phyloP scores from a whole-genome alignment of 768 basidiomycete genomes.

The Russula virescens region DNA sequence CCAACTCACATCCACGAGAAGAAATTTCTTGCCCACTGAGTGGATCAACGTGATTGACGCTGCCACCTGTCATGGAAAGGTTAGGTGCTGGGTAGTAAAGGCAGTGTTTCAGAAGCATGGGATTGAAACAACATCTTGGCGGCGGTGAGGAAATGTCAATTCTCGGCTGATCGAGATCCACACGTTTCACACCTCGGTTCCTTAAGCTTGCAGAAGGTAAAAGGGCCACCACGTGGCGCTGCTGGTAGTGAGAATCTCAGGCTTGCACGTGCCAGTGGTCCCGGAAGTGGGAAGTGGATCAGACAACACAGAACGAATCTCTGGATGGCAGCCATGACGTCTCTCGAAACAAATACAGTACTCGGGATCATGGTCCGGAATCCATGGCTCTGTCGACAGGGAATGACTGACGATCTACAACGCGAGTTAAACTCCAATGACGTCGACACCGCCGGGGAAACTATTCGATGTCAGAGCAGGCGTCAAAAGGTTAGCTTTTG shows the following conservation, averaged over 20 bases:
- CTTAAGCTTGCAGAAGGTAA: not conserved
- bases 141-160: not conserved
- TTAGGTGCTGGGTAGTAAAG: not conserved
- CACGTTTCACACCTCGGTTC: not conserved
- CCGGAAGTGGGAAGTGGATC: slow-evolving; percentile 10
- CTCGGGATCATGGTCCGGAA: slow-evolving; percentile 1
- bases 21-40: not conserved
- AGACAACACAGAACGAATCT: slow-evolving; percentile 1
- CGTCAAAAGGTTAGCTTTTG: not conserved
- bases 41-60: not conserved
- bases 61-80: not conserved
- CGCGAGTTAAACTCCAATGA: not conserved
- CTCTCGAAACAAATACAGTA: not conserved
- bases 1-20: not conserved
- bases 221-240: not conserved
- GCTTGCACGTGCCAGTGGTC: slow-evolving; percentile 11
- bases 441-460: slow-evolving; percentile 3
- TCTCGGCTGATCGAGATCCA: slow-evolving; percentile 4
- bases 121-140: not conserved
- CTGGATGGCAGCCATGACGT: slow-evolving; percentile 5
- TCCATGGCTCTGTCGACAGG: not conserved
- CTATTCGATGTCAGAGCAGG: not conserved
- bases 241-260: not conserved
- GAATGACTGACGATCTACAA: not conserved
- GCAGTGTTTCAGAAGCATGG: not conserved